Evolutionary conservation across 176 grass and related monocot species (phyloP), one percentile per base, ranked within the genome.

Genomic region (Eragrostis curvula): DNA sequence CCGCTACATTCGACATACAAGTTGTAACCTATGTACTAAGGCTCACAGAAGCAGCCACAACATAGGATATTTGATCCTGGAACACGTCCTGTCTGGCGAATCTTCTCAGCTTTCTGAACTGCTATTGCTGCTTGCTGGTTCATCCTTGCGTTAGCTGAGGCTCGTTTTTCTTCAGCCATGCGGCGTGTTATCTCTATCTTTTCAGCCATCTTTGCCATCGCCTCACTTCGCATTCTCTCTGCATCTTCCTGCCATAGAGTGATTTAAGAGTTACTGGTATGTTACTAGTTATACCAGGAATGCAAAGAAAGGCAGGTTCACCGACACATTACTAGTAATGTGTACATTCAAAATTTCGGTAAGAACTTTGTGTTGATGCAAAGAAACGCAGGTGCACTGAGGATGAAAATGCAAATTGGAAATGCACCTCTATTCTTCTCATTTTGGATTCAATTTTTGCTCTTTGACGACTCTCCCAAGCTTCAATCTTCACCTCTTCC

Each of bases 401-500:
- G 30, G 23, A 81, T 57, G 41, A 77, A 73, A 48, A 51, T 27
- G 1, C 11, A 70, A 71, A 40, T 36, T 66, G 53, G 36, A 75
- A 47, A 75, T 51, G 45, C 80, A 98, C 96, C 96, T 98, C 96
- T 66, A 88, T 64, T 66, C 66, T 98, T 77, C 57, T 89, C 89
- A 93, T 91, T 88, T 90, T 74, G 12, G 73, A 86, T 93, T 98
- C 96, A 17, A 93, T 77, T 85, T 93, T 93, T 47, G 78, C 85
- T 64, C 87, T 91, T 85, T 32, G 79, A 24, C 49, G 71, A 71
- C 79, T 90, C 77, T 98, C 90, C 93, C 96, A 98, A 85, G 85
- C 90, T 78, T 98, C 92, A 74, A 98, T 96, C 85, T 88, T 98
- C 73, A 98, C 85, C 44, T 95, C 88, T 88, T 98, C 93, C 32